Evolutionary conservation across 2,329 filamentous ascomycete genomes (phyloP).

Genomic region (Xylaria sp.): DNA sequence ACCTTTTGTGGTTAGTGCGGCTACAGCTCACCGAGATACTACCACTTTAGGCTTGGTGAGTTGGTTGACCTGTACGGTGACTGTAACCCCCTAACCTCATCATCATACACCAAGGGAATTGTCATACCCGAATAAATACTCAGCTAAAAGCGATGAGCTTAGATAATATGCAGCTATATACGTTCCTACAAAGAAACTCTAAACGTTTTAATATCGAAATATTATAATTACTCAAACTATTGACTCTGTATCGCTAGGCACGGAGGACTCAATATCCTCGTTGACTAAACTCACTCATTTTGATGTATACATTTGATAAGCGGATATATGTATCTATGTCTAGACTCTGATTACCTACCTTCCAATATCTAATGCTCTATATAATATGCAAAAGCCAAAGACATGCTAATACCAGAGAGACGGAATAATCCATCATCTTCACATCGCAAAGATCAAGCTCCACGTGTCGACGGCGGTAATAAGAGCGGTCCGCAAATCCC

Average conservation of each 20-base stretch:
- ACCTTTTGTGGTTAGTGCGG: constrained; percentile 11
- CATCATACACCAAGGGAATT: too few species aligned
- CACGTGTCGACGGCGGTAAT: background rate
- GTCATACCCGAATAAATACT: too few species aligned
- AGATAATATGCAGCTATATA: too few species aligned
- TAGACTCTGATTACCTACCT: background rate
- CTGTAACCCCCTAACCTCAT: too few species aligned
- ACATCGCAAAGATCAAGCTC: constrained; percentile 16
- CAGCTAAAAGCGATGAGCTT: too few species aligned
- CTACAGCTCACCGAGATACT: background rate
- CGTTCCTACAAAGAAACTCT: too few species aligned
- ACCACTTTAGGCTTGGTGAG: background rate
- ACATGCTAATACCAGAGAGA: background rate
- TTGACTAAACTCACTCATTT: background rate
- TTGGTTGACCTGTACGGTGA: too few species aligned
- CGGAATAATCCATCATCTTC: background rate
- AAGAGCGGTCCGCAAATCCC: constrained; percentile 15
- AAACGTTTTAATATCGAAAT: background rate
- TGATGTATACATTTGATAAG: background rate
- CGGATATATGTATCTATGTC: background rate
- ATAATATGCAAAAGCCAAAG: background rate
- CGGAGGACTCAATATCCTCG: background rate
- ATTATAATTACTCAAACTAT: background rate
- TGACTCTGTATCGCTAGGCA: background rate
- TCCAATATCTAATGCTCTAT: background rate